Evolutionary conservation across 1,139 yeast genomes (phyloP), one percentile per base, ranked within the genome.

Genomic region (Candida anutae): DNA sequence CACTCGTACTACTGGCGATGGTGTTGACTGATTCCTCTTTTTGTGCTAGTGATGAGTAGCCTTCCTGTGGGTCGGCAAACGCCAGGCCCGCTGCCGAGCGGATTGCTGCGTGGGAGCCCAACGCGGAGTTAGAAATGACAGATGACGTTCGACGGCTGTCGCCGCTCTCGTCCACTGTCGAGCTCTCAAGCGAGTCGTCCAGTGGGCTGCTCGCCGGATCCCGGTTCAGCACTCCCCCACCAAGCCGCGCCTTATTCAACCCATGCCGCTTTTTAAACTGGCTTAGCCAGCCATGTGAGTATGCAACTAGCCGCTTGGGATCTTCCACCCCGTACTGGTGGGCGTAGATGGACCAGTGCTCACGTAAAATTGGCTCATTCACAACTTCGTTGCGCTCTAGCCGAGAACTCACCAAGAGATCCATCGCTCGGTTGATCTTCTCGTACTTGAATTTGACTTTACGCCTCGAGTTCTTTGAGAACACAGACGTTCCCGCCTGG

Each of bases 211-310:
- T n/a, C n/a, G n/a, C n/a, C n/a, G n/a, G n/a, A n/a, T n/a, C n/a
- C n/a, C n/a, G n/a, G n/a, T n/a, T n/a, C n/a, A n/a, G n/a, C n/a
- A n/a, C n/a, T n/a, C n/a, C n/a, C n/a, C n/a, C n/a, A n/a, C n/a
- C n/a, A n/a, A 56, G 54, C 30, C 62, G 43, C 28, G 56, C 55
- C 35, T 57, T 62, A 35, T 58, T 61, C 25, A 74, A 49, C 0
- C 77, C 77, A 39, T 72, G 77, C 30, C 79, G 49, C 40, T 70
- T 73, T 43, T 74, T 74, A 45, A 74, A 74, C 40, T 70, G 77
- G 14, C 70, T 57, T 24, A 74, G 49, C 80, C 80, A 74, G 5
- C 80, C 80, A 46, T 74, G 78, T 38, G 75, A 67, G 40, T 71
- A 74, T 13, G 66, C 60, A 22, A 58, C 63, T 31, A 69, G 48